Evolutionary conservation across 2,329 filamentous ascomycete species (phyloP), one percentile per base, ranked within the genome.

Genomic region (Sporothrix globosa): DNA sequence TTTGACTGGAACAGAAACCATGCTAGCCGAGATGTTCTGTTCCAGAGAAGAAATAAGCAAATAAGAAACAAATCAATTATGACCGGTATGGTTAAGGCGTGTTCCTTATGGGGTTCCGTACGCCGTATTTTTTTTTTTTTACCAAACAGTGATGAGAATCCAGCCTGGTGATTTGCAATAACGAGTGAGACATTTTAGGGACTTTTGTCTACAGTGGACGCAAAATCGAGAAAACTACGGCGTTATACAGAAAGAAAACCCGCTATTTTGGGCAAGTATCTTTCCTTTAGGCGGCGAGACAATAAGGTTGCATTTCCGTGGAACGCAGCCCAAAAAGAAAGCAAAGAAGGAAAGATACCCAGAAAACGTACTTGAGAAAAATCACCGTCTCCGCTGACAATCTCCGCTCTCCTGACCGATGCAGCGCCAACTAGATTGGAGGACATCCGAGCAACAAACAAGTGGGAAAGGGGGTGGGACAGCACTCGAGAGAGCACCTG

Each of bases 331-430:
- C 24, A 14, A 50, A 50, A 65, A 65, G 61, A 65, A 65, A 53
- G 46, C 30, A 67, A 67, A 67, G 63, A 67, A 67, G 30, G 21
- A 44, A 21, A 60, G 66, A 52, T 54, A 34, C 52, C n/a, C 39
- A 27, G 27, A 54, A 54, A 14, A 27, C 10, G 10, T 24, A 44
- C 14, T 44, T 44, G 41, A 44, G 13, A 61, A 52, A 46, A 39
- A 61, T 27, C n/a, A 50, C 60, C 52, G 34, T 19, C 69, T 69
- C 71, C 71, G 72, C 72, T 67, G 58, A 74, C 73, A 76, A 76
- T 76, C 68, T 76, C 74, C 74, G 75, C 68, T 69, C 75, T 73
- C 75, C 75, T 76, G 74, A 75, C 71, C 72, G 73, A 30, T 74
- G 75, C 74, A 75, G 74, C 65, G 69, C 70, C 70, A 70, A 56